A percentile compares a stretch with the other conserved stretches of the same genome.
phyloP scores from a whole-genome alignment of 2,329 filamentous ascomycete genomes.

The Acarospora socialis region DNA sequence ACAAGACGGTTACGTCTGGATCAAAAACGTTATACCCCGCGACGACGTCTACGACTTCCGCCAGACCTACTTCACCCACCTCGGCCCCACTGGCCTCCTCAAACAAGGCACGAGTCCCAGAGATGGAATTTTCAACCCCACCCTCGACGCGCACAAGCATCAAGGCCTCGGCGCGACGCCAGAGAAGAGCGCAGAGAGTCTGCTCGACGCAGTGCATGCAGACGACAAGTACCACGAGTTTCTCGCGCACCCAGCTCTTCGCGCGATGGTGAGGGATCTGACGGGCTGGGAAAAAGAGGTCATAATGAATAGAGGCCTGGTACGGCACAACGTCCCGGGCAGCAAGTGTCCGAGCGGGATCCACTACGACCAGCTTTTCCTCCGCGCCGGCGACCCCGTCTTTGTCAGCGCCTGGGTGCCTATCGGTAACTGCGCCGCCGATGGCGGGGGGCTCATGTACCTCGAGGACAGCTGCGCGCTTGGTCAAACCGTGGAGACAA shows the following conservation, averaged over 20 bases:
- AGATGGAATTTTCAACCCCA: constrained; percentile 29
- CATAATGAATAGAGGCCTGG: constrained; percentile 22
- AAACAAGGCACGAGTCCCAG: constrained; percentile 24
- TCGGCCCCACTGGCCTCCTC: constrained; percentile 26
- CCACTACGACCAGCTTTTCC: constrained; percentile 30
- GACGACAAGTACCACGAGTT: constrained; percentile 22
- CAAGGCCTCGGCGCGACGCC: constrained; percentile 23
- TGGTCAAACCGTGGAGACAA: constrained; percentile 25
- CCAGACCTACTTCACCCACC: constrained; percentile 26
- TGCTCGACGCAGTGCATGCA: constrained; percentile 22
- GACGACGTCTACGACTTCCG: constrained; percentile 29
- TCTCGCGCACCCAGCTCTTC: constrained; percentile 23
- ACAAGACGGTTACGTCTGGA: constrained; percentile 29
- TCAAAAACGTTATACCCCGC: constrained; percentile 30
- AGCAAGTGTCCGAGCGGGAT: constrained; percentile 26
- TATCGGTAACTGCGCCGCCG: constrained; percentile 24
- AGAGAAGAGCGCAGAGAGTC: constrained; percentile 16
- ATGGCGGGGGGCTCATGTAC: constrained; percentile 30
- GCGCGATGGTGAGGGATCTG: constrained; percentile 23
- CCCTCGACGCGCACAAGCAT: constrained; percentile 22
- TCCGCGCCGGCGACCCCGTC: constrained; percentile 24
- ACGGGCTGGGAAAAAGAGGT: constrained; percentile 26
- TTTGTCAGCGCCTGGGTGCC: constrained; percentile 23
- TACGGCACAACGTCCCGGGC: constrained; percentile 27
- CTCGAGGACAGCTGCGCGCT: constrained; percentile 24